Base-by-base conservation (phyloP, 352 stramenopile genomes). In the Phytophthora palmivora region DNA sequence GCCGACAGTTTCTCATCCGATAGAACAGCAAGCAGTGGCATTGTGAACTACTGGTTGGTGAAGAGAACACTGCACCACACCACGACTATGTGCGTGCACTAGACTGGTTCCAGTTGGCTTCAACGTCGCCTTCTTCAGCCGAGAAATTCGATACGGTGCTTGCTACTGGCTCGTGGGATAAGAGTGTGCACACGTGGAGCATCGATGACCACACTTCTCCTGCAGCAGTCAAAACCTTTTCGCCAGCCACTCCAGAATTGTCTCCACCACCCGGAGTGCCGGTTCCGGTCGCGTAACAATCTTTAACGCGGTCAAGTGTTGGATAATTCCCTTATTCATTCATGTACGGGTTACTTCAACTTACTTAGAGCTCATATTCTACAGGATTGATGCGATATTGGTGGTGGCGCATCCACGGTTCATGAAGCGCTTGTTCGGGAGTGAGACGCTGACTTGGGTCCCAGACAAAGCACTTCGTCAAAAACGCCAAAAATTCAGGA, bases 21-120 rank as follows among this genome's bases (percentile, higher is more conserved):
- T 19, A 22, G 50, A 46, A 38, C 41, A 52, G 42, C 46, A 53
- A 44, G 50, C 32, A 63, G 51, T 49, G 41, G 58, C 46, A 58
- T 64, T 39, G 66, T 24, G 37, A 77, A 12, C 12, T 77, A 38
- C 39, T 60, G n/a, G 39, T 63, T 32, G 47, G 51, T 2, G 45
- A 73, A 19, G 53, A 69, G 33, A 52, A 67, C 4, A 49, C 33
- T 19, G 43, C 60, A 15, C 58, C 70, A 8, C 86, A 95, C 42
- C 30, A 21, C 14, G 86, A 95, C 64, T 95, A 95, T 38, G 79
- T 95, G 8, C 86, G 83, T 19, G 82, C 77, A 1, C 45, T 95
- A 7, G 82, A 76, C 21, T 95, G 86, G 86, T 79, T 82, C 36
- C 63, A 79, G 39, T 30, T 60, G 18, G 7, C 58, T 15, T 42